Base-by-base conservation (phyloP, 768 basidiomycete species). In the Podaxis pistillaris region DNA sequence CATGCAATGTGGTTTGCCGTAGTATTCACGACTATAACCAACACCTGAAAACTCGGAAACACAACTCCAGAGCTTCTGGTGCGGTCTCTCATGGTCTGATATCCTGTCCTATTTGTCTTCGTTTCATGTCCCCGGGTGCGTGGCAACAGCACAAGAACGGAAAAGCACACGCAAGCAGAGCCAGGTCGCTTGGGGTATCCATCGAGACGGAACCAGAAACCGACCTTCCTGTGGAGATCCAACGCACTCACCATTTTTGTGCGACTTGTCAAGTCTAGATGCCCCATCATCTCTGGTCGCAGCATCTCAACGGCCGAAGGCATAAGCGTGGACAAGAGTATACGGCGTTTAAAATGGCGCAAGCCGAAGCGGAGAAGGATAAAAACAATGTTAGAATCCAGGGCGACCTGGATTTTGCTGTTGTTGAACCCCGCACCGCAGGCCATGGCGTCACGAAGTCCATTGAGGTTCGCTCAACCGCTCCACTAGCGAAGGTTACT, bases 361-460 rank as follows among this genome's bases (percentile, higher is more conserved):
- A 85, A 8, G 81, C 83, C 17, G 82, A 83, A 46, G 81, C 85
- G 0, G 81, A 85, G 57, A 78, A 77, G 41, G 85, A 87, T 64
- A 84, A 84, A 56, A 74, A 86, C 53, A 84, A 81, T 1, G 71
- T 87, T 9, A 65, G 68, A 0, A 71, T 88, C 2, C 70, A 74
- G 3, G 79, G 79, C 1, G 70, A 73, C 7, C 69, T 83, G 15
- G 78, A 88, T 67, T 83, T 88, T 55, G 83, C 77, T 3, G 72
- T 87, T 38, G 69, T 88, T 6, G 79, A 82, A 15, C 68, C 72
- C 17, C 77, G 76, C 0, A 41, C 55, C 4, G 47, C 37, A 6
- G 75, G 75, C 1, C 55, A 68, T 1, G 58, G 56, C 0, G 37
- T 62, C n/a, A 52, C 36, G 1, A 60, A 37, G 3, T 61, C 62